Conservation (phyloP, 495 filamentous ascomycete genomes). For the Penicillium pulvis region DNA sequence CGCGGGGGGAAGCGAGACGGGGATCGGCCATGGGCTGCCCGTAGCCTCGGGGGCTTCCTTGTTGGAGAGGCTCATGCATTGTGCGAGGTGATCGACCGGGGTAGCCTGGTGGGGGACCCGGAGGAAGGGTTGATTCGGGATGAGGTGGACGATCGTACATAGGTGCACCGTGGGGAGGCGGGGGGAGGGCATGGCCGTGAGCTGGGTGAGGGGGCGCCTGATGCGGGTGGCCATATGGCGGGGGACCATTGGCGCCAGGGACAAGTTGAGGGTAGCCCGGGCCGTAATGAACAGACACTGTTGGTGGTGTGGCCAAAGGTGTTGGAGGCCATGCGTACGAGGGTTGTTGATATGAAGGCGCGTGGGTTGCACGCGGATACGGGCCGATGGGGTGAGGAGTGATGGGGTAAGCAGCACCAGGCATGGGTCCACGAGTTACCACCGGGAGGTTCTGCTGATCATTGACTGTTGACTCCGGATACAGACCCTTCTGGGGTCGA, state of each 20-base stretch:
- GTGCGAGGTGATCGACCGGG: conserved; percentile 41
- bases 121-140: conserved; percentile 30
- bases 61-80: conserved; percentile 29
- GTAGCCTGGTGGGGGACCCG: conserved; percentile 30
- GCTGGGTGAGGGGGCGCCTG: conserved; percentile 20
- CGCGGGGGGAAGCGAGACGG: conserved; percentile 43
- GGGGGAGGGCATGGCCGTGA: conserved; percentile 30
- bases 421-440: conserved; percentile 65
- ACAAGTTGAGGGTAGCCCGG: conserved; percentile 42
- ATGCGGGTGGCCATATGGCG: conserved; percentile 32
- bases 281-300: conserved; percentile 40
- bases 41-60: conserved; percentile 38
- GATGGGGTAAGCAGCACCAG: conserved; percentile 53
- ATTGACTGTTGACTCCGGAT: conserved; percentile 94
- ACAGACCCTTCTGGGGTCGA: conserved; percentile 85
- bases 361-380: conserved; percentile 50
- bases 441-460: conserved; percentile 72
- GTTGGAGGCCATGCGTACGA: conserved; percentile 69
- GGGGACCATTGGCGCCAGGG: conserved; percentile 29
- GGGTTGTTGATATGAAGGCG: conserved; percentile 45
- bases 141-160: conserved; percentile 40
- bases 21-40: conserved; percentile 28
- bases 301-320: conserved; percentile 50
- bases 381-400: conserved; percentile 53
- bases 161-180: conserved; percentile 28